A percentile compares a stretch with the other conserved stretches of the same genome.
Evolutionary conservation across 2,329 filamentous ascomycete species (phyloP).

Genomic region (Sordariomycetes sp.): DNA sequence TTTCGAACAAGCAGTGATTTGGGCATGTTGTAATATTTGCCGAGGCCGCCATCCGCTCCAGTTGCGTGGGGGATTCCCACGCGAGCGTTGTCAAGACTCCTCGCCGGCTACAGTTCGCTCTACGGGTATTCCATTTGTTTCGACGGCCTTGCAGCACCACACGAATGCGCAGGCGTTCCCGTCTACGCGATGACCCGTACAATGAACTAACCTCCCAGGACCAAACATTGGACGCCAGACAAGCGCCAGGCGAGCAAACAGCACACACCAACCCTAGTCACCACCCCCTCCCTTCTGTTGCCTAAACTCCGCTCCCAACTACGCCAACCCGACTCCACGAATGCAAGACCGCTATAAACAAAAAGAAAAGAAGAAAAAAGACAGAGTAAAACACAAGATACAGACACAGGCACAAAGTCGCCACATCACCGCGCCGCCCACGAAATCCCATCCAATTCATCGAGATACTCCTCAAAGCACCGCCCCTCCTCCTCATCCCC

Average conservation of each 20-base stretch:
- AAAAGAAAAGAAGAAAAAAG: too few species aligned
- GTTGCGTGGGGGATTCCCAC: not conserved
- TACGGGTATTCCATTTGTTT: not conserved
- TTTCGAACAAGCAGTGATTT: not conserved
- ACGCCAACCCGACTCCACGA: not conserved
- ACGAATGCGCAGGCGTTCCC: not conserved
- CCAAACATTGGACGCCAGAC: not conserved
- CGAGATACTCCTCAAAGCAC: slow-evolving; percentile 39
- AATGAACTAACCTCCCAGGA: not conserved
- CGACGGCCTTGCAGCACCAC: too few species aligned
- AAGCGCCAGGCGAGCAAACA: not conserved
- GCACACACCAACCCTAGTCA: not conserved
- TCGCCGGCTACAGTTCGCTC: not conserved
- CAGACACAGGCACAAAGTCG: not conserved
- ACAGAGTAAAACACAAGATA: not conserved
- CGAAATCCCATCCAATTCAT: slow-evolving; percentile 41
- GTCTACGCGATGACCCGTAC: not conserved
- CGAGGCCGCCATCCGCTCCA: not conserved
- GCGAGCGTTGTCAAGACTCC: not conserved
- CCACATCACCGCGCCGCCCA: slow-evolving; percentile 17
- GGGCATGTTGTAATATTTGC: not conserved
- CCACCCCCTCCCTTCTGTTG: not conserved
- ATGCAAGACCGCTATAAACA: not conserved
- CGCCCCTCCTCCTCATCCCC: slow-evolving; percentile 17
- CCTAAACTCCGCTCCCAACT: not conserved